Evolutionary conservation across 805 yeast species (phyloP).

Genomic region (Zygosaccharomyces rouxii): DNA sequence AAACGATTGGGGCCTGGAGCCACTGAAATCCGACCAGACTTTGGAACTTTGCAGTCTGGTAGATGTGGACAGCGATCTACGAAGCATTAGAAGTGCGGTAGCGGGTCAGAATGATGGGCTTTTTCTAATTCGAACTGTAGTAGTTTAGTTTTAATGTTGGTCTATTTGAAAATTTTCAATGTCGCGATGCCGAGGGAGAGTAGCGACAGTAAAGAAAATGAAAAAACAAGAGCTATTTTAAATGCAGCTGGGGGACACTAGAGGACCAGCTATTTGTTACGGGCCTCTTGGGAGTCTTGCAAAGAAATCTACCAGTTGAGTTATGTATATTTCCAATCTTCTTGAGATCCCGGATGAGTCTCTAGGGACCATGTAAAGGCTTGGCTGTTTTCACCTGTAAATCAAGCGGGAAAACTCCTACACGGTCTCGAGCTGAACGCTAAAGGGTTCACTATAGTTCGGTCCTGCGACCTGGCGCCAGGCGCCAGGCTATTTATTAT

Average conservation of each 20-base stretch:
- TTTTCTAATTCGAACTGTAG: not conserved
- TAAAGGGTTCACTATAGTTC: no score
- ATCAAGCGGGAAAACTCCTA: no score
- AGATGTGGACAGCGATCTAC: slow-evolving; percentile 23
- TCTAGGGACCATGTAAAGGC: no score
- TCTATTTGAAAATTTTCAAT: slow-evolving; percentile 1
- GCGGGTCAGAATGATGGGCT: not conserved
- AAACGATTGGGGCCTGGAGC: slow-evolving; percentile 27
- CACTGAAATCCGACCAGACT: slow-evolving; percentile 29
- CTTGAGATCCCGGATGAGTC: no score
- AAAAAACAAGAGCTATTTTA: not conserved
- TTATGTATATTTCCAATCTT: no score
- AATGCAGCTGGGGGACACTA: not conserved
- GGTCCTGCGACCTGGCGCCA: not conserved
- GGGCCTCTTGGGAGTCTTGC: no score
- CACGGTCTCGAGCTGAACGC: no score
- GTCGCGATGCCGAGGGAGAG: not conserved
- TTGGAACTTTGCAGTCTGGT: slow-evolving; percentile 15
- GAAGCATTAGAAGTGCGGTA: slow-evolving; percentile 15
- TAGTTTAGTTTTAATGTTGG: not conserved
- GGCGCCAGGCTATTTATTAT: not conserved
- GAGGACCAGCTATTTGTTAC: no score
- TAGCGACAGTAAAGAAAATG: not conserved
- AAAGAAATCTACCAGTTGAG: no score
- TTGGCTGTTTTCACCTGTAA: no score